Evolutionary conservation across 805 yeast genomes (phyloP).

Genomic region (Saccharomycopsis selenospora): DNA sequence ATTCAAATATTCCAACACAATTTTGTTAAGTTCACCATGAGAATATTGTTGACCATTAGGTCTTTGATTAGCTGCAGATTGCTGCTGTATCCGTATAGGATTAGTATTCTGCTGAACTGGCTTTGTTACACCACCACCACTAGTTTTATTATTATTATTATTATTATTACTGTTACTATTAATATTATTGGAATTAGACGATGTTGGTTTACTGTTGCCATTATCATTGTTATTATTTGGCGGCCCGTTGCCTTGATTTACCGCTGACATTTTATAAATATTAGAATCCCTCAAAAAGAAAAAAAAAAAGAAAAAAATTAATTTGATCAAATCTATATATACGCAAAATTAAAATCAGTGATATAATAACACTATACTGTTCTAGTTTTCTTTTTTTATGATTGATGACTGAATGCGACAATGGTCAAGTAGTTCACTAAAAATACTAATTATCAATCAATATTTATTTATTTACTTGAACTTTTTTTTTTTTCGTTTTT

Average conservation of each 20-base stretch:
- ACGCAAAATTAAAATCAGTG: too few species aligned
- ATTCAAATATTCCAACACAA: conserved; percentile 85
- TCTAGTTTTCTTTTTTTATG: too few species aligned
- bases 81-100: neutral
- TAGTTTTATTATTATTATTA: neutral
- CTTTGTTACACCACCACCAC: neutral
- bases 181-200: neutral
- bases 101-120: neutral
- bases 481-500: too few species aligned
- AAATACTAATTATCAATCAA: too few species aligned
- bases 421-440: too few species aligned
- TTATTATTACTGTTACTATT: neutral
- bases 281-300: neutral
- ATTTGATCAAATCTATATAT: too few species aligned
- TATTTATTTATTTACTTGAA: too few species aligned
- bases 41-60: conserved; percentile 47
- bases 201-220: neutral
- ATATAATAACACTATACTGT: too few species aligned
- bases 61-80: neutral
- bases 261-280: neutral
- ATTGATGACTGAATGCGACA: too few species aligned
- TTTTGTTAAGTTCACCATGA: conserved; percentile 82
- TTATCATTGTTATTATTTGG: neutral
- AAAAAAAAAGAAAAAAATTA: neutral
- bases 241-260: neutral